Percentiles rank a stretch among this genome's conserved stretches.
These are phyloP conservation scores for Chalara sp. DNA, from an alignment of 2,329 filamentous ascomycete genomes.

Conservation along the genomic window DNA sequence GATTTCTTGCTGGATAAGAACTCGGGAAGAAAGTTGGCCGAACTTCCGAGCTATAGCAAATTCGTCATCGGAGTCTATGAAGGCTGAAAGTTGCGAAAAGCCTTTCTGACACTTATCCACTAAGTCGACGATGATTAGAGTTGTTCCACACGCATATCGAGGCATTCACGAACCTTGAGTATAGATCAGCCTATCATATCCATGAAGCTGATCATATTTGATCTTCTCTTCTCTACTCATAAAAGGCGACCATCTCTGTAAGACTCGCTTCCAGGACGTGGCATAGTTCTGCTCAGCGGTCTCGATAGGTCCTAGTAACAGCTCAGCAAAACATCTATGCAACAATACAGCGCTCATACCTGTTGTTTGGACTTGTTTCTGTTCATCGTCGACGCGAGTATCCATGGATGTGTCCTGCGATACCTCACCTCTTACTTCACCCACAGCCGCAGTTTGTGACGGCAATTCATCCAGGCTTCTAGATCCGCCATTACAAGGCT, in stretches of 20 bases:
- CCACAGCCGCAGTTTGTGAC: too few relatives aligned
- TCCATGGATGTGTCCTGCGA: too few relatives aligned
- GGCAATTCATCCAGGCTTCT: too few relatives aligned
- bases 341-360: background rate
- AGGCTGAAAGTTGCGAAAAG: conserved; percentile 9
- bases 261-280: too few relatives aligned
- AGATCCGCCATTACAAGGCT: too few relatives aligned
- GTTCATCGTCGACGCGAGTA: too few relatives aligned
- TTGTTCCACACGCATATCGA: background rate
- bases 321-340: background rate
- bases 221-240: background rate
- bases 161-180: conserved; percentile 1
- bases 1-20: conserved; percentile 8
- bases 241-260: too few relatives aligned
- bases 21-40: conserved; percentile 3
- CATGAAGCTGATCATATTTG: background rate
- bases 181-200: conserved; percentile 3
- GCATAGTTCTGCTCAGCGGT: too few relatives aligned
- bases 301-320: background rate
- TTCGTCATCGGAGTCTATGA: conserved; percentile 9
- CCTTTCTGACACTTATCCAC: conserved; percentile 9
- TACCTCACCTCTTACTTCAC: too few relatives aligned
- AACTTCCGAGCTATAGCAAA: conserved; percentile 10
- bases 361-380: too few relatives aligned
- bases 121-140: background rate